Base-by-base conservation (phyloP, 352 stramenopile species). In the Pythium vanterpoolii region DNA sequence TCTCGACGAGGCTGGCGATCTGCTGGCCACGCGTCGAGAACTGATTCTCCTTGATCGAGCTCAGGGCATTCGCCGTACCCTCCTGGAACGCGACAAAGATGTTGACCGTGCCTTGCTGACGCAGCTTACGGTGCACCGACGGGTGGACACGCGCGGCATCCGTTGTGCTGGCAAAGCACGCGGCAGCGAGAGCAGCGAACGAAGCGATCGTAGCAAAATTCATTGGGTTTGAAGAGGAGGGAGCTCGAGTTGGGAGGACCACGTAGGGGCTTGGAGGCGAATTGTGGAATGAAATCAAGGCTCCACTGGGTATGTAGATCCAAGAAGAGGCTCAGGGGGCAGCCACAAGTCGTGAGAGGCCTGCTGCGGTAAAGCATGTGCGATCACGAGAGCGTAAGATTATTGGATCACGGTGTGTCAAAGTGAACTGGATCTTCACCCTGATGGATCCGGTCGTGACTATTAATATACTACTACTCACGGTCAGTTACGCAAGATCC, bases 71-170 rank as follows among this genome's bases (percentile, higher is more conserved):
- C 5, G 49, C 40, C 9, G 65, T 65, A 34, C 48, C 43, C 18
- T 49, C 52, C 36, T 56, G 58, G 47, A 76, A 52, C 31, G 64
- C 69, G 21, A 76, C 59, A 38, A 76, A 71, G 40, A 76, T 34
- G 54, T 76, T 73, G 40, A 71, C 61, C 4, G 54, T 60, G 40
- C 64, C 68, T 27, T 73, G 58, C 23, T 44, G 14, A 16, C 59
- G 64, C 4, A 76, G 56, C 18, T 49, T 46, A 28, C 60, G 64
- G 56, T 73, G 66, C 4, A 73, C 69, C 3, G 23, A 33, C 9
- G 62, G 66, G 56, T 73, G 40, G 34, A 65, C 24, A 33, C 49
- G 34, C 34, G 34, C 18, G 5, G 33, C 8, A 19, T 34, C 36
- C 13, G 27, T 9, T 8, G 21, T 47, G 46, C 42, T 45, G n/a